phyloP scores from a whole-genome alignment of 495 filamentous ascomycete species.

The Daldinia loculata region DNA sequence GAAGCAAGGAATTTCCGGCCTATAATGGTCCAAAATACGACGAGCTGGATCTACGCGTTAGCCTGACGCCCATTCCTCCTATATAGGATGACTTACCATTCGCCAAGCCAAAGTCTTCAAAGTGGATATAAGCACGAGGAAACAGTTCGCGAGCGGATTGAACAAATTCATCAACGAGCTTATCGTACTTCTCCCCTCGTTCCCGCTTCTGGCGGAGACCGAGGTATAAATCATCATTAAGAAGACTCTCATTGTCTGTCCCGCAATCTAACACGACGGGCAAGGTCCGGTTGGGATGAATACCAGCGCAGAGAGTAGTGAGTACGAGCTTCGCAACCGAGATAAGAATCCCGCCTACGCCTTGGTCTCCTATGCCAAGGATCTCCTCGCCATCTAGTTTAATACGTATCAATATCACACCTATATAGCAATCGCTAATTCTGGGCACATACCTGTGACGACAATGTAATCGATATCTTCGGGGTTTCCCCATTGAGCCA shows the following conservation, averaged over 20 bases:
- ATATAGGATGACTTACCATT: conserved; percentile 53
- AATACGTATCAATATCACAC: conserved; percentile 11
- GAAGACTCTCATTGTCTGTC: conserved; percentile 79
- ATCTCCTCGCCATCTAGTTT: conserved; percentile 66
- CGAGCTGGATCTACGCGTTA: conserved; percentile 48
- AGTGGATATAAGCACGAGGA: conserved; percentile 85
- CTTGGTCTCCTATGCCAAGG: conserved; percentile 89
- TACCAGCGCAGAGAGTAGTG: conserved; percentile 84
- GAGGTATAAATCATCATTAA: conserved; percentile 84
- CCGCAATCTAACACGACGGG: conserved; percentile 90
- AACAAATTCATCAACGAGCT: conserved; percentile 80
- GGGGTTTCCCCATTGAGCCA: conserved; percentile 70
- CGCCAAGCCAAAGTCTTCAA: conserved; percentile 68
- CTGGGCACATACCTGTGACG: conserved; percentile 67
- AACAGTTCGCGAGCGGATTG: conserved; percentile 70
- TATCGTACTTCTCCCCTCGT: conserved; percentile 78
- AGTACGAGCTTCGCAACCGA: conserved; percentile 83
- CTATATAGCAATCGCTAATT: neutral
- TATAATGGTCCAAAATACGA: conserved; percentile 78
- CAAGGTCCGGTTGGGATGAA: conserved; percentile 80
- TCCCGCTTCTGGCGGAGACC: conserved; percentile 73
- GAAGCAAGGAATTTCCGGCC: conserved; percentile 78
- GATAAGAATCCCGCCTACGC: conserved; percentile 87
- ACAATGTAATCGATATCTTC: conserved; percentile 92
- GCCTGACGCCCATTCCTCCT: neutral